Base-by-base conservation (phyloP, 1,284 basidiomycete species). In the Malassezia arunalokei region DNA sequence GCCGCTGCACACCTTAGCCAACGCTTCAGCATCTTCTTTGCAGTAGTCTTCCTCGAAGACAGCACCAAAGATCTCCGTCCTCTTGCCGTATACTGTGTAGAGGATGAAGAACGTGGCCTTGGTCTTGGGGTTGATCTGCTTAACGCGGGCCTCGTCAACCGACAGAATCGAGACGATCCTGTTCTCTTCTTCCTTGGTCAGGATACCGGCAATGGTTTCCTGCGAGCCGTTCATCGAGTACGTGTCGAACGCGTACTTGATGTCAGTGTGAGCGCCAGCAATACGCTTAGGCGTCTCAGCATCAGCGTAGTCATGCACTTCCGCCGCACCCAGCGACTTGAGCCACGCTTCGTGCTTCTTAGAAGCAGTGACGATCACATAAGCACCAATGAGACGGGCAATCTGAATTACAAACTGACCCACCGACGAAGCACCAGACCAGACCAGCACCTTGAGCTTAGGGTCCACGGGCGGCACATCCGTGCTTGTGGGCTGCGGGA, bases 361-460 rank as follows among this genome's bases (percentile, higher is more conserved):
- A 31, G 76, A 77, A 8, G 76, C 75, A 9, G 76, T 77, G n/a
- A 73, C 63, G 57, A 77, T 66, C 44, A 78, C 76, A 24, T 66
- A 78, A 74, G 80, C 82, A 0, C 76, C 76, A 1, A 71, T 60
- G 14, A 73, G 59, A 30, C 68, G 69, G 11, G 71, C 76, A 15
- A 69, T 48, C 55, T 72, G 68, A 33, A 72, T 58, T n/a, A 66
- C 66, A 51, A 74, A 79, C 54, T 80, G 77, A 4, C 80, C 81
- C 0, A 73, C 72, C 14, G 78, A 64, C n/a, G 78, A 79, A 5
- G 80, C 74, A 8, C 81, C 79, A 14, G 78, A 78, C 47, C 81
- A 82, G 24, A 83, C 70, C 11, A 72, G 56, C n/a, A 72, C 47
- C 58, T 63, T 59, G 6, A 54, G 59, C 14, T 59, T 54, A 7